These are phyloP conservation scores for Mycena sanguinolenta DNA, from an alignment of 768 basidiomycete genomes.

Conservation along the genomic window DNA sequence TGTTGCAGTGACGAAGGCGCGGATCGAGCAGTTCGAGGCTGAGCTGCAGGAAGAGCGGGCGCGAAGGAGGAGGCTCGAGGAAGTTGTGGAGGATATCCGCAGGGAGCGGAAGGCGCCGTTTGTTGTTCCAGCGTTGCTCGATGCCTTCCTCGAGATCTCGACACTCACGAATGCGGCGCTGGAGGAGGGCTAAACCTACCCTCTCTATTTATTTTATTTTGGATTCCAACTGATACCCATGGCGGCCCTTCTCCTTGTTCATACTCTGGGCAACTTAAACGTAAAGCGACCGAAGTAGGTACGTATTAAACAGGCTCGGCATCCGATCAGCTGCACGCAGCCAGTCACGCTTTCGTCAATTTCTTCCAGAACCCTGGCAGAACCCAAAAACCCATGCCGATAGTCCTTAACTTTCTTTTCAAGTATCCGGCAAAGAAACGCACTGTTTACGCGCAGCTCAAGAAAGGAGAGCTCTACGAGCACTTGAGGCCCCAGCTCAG, in stretches of 20 bases:
- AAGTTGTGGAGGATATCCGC: constrained; percentile 46
- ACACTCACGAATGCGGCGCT: constrained; percentile 41
- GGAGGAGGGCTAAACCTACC: constrained; percentile 17
- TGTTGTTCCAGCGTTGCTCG: constrained; percentile 53
- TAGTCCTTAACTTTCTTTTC: neutral
- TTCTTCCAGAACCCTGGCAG: neutral
- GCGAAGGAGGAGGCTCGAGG: constrained; percentile 44
- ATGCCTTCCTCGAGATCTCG: constrained; percentile 52
- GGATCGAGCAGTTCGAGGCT: constrained; percentile 24
- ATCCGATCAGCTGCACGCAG: no score
- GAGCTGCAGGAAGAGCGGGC: constrained; percentile 28
- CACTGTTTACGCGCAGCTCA: neutral
- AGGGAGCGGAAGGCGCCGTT: constrained; percentile 51
- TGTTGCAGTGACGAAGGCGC: constrained; percentile 23
- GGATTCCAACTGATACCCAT: no score
- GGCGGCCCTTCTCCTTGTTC: no score
- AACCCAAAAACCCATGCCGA: neutral
- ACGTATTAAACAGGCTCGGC: no score
- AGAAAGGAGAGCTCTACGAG: neutral
- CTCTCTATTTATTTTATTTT: neutral
- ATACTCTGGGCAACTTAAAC: no score
- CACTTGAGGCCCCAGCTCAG: constrained; percentile 19
- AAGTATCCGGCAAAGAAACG: neutral
- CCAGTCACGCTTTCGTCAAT: constrained; percentile 19
- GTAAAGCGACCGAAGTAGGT: no score